Evolutionary conservation across 2,329 filamentous ascomycete species (phyloP).

Genomic region (Trichoderma simmonsii): DNA sequence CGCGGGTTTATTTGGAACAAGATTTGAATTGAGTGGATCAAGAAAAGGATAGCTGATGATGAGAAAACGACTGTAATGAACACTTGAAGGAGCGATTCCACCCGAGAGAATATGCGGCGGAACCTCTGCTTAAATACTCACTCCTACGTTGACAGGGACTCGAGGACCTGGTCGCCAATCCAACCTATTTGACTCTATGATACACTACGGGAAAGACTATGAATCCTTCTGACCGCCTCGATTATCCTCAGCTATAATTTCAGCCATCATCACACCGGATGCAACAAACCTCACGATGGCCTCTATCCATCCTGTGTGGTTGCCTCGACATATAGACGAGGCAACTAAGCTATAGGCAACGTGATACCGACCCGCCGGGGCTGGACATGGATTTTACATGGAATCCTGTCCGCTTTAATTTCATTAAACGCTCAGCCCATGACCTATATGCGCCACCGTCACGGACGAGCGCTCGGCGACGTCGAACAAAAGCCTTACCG

Average conservation of each 20-base stretch:
- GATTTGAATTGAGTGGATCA: not conserved
- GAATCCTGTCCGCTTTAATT: not conserved
- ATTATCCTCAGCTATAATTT: not conserved
- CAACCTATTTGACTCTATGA: not conserved
- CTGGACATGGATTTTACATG: constrained; percentile 3
- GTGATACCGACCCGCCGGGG: constrained; percentile 19
- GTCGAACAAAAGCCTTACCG: constrained; percentile 19
- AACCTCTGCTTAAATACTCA: not conserved
- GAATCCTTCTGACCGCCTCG: constrained; percentile 17
- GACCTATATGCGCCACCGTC: constrained; percentile 8
- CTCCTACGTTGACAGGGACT: not conserved
- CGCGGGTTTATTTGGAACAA: not conserved
- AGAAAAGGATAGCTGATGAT: not conserved
- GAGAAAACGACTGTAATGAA: not conserved
- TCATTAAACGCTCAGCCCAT: not conserved
- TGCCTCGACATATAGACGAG: constrained; percentile 17
- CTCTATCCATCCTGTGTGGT: constrained; percentile 13
- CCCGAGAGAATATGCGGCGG: not conserved
- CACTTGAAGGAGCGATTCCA: not conserved
- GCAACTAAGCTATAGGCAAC: constrained; percentile 13
- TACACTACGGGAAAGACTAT: not conserved
- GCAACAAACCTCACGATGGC: constrained; percentile 14
- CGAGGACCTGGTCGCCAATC: no score
- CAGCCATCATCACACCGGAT: constrained; percentile 16
- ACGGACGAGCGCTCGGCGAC: constrained; percentile 3